These are phyloP conservation scores for Solanum chaucha DNA, from an alignment of 257 asterid species.

Conservation along the genomic window DNA sequence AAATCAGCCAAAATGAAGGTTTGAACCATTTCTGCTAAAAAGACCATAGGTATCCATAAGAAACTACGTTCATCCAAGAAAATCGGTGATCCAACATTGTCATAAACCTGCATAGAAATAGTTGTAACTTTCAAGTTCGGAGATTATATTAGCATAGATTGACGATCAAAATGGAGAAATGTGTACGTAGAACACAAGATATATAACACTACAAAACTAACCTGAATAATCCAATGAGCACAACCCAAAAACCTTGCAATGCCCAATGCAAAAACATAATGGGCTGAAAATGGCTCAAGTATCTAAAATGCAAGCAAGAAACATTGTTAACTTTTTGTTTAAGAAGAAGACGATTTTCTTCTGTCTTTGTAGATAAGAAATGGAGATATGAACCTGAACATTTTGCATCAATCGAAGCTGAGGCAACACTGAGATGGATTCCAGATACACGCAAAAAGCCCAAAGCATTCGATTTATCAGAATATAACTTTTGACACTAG, in stretches of 20 bases:
- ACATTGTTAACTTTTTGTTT: not conserved
- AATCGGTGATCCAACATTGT: conserved; percentile 47
- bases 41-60: conserved; percentile 64
- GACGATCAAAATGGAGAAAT: not conserved
- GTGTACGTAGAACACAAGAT: not conserved
- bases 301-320: conserved; percentile 26
- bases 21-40: conserved; percentile 62
- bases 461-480: conserved; percentile 43
- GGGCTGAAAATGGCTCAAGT: conserved; percentile 88
- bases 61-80: conserved; percentile 47
- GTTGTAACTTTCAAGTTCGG: not conserved
- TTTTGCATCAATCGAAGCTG: conserved; percentile 93
- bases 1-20: conserved; percentile 87
- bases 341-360: too few species aligned
- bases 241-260: conserved; percentile 73
- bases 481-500: conserved; percentile 24
- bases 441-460: conserved; percentile 80
- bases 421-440: conserved; percentile 73
- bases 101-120: conserved; percentile 38
- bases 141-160: not conserved
- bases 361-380: not conserved
- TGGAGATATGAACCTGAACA: conserved; percentile 35
- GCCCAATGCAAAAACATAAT: conserved; percentile 86
- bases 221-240: conserved; percentile 96
- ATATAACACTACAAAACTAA: conserved; percentile 6